These are phyloP conservation scores for Populus simonii DNA, from an alignment of 345 rosid species.

Conservation along the genomic window DNA sequence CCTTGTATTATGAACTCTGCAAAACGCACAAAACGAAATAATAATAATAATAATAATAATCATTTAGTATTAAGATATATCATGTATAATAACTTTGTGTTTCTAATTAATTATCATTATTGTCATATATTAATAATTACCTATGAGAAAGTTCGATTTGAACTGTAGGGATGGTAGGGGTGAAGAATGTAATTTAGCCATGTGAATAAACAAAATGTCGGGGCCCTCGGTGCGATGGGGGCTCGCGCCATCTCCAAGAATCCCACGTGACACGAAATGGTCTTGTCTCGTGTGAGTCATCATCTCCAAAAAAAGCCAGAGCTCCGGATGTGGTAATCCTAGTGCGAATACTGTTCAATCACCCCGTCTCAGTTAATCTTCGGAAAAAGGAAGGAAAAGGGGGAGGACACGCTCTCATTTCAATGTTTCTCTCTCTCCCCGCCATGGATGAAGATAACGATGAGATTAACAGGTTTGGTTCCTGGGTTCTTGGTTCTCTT, in stretches of 20 bases:
- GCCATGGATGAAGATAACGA: slow-evolving; percentile 35
- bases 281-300: not conserved
- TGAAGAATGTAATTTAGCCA: too few relatives aligned
- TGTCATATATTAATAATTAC: too few relatives aligned
- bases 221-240: accelerated
- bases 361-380: not conserved
- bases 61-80: too few relatives aligned
- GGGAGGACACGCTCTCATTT: not conserved
- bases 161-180: too few relatives aligned
- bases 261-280: not conserved
- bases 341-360: not conserved
- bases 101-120: too few relatives aligned
- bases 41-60: too few relatives aligned
- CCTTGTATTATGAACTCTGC: not conserved
- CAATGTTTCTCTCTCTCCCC: not conserved
- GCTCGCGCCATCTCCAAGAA: not conserved
- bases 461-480: slow-evolving; percentile 38
- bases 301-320: not conserved
- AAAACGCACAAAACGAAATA: too few relatives aligned
- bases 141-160: too few relatives aligned
- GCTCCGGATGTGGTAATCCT: not conserved
- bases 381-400: not conserved
- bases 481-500: not conserved
- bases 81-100: too few relatives aligned
- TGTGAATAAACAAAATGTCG: too few relatives aligned